phyloP scores from a whole-genome alignment of 2,329 filamentous ascomycete genomes.

The Pseudogymnoascus pannorum region DNA sequence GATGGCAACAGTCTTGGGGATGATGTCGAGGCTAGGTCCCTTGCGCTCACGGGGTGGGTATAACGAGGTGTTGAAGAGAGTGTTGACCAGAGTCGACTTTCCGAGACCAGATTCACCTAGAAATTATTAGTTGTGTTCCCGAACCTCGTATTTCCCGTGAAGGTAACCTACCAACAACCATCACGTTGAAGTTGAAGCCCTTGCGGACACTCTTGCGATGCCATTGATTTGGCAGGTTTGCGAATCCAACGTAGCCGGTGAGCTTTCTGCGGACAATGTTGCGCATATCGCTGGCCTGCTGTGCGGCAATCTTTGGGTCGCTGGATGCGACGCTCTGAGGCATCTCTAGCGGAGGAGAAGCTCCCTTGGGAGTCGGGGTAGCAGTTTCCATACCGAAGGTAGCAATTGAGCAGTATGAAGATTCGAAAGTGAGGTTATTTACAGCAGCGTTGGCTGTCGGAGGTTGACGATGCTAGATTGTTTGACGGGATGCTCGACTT shows the following conservation, averaged over 20 bases:
- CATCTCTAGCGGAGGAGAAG: constrained; percentile 17
- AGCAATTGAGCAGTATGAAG: constrained; percentile 6
- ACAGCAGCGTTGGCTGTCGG: background rate
- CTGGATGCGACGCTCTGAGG: constrained; percentile 30
- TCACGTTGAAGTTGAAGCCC: constrained; percentile 99
- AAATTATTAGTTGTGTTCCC: constrained; percentile 9
- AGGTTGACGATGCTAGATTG: background rate
- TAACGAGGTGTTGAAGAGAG: constrained; percentile 97
- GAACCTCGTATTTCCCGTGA: background rate
- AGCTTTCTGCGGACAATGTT: constrained; percentile 98
- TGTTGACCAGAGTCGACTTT: constrained; percentile 99
- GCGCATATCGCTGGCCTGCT: constrained; percentile 33
- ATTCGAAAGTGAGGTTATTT: background rate
- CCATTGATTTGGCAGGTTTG: constrained; percentile 99
- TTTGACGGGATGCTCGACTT: background rate
- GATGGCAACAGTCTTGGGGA: constrained; percentile 94
- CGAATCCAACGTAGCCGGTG: constrained; percentile 97
- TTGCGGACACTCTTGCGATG: constrained; percentile 99
- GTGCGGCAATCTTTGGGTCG: constrained; percentile 31
- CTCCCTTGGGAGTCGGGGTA: background rate
- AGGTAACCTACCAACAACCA: constrained; percentile 86
- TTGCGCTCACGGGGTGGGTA: constrained; percentile 99
- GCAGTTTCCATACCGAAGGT: constrained; percentile 7
- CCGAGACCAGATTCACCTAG: constrained; percentile 96
- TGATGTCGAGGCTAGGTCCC: constrained; percentile 93